Base-by-base conservation (phyloP, 768 basidiomycete species). In the Mycena pura region DNA sequence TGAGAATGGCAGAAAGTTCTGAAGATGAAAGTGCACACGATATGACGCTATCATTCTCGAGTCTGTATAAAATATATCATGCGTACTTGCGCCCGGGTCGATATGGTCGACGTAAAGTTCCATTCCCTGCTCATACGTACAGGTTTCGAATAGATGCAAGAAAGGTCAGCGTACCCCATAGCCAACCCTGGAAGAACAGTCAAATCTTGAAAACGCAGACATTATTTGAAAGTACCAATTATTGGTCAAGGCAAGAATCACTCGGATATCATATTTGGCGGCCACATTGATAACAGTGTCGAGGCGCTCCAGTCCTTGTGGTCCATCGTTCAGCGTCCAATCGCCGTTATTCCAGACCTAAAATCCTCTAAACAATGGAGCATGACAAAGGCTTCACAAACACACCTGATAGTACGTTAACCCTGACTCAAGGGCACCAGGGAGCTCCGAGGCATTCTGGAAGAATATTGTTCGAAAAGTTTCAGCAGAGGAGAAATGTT, bases 101-200 rank as follows among this genome's bases (percentile, higher is more conserved):
- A 87, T 82, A 75, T 85, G 84, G 60, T 80, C 77, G 50, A 87
- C 80, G 60, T 88, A 89, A 22, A 88, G 82, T 62, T 88, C 86
- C 63, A 83, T 77, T 22, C 87, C 86, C 83, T 85, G 57, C 4
- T 19, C 15, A 52, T 25, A 32, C 3, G 19, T 19, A 52, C 24
- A 65, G 41, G 11, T 32, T 24, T 5, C 5, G 15, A 51, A 54
- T 15, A 22, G 41, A 7, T 47, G 52, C 11, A 19, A 17, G 3
- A 39, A 15, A 15, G 10, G 29, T 13, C 11, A 3, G 68, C 78
- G 59, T 72, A 84, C 85, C 2, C 84, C 84, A 67, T 87, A 86
- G 47, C 82, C 84, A 24, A 84, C 79, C 84, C 84, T 85, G 46
- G 15, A 29, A 43, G 22, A 55, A 41, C 47, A 43, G 14, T 19